These are phyloP conservation scores for Xerocomellus amylosporus DNA, from an alignment of 768 basidiomycete genomes.

Conservation along the genomic window DNA sequence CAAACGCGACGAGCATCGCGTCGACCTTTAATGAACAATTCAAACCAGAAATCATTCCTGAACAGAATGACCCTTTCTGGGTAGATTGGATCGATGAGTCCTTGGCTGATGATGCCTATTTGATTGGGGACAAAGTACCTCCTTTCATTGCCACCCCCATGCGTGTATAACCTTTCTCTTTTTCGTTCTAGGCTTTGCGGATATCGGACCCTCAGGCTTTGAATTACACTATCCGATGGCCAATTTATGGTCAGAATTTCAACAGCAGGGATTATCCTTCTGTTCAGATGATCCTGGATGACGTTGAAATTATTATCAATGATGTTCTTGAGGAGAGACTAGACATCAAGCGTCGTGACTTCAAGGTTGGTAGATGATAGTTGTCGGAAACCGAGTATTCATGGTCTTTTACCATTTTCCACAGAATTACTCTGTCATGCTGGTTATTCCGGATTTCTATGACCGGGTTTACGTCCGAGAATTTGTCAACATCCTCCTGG, in stretches of 20 bases:
- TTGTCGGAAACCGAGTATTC: neutral
- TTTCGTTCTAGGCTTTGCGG: constrained; percentile 57
- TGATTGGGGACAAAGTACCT: constrained; percentile 70
- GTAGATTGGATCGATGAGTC: constrained; percentile 78
- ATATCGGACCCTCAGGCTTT: constrained; percentile 65
- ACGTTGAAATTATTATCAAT: constrained; percentile 69
- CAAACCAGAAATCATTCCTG: constrained; percentile 80
- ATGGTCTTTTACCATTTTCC: neutral
- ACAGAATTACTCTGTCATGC: constrained; percentile 82
- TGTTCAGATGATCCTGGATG: constrained; percentile 66
- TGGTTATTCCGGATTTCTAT: constrained; percentile 91
- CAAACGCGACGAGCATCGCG: constrained; percentile 65
- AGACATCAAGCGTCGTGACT: constrained; percentile 49
- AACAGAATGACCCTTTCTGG: constrained; percentile 77
- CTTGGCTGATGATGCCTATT: constrained; percentile 41
- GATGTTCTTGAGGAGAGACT: constrained; percentile 60
- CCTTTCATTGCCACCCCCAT: neutral
- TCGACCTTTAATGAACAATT: constrained; percentile 81
- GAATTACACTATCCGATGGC: constrained; percentile 77
- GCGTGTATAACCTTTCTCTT: constrained; percentile 6
- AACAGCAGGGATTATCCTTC: constrained; percentile 79
- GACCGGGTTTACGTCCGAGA: constrained; percentile 82
- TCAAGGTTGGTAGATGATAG: constrained; percentile 48
- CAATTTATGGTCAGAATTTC: constrained; percentile 77
- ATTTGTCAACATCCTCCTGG: constrained; percentile 67